phyloP scores from a whole-genome alignment of 768 basidiomycete species.

The Exsudoporus frostii region DNA sequence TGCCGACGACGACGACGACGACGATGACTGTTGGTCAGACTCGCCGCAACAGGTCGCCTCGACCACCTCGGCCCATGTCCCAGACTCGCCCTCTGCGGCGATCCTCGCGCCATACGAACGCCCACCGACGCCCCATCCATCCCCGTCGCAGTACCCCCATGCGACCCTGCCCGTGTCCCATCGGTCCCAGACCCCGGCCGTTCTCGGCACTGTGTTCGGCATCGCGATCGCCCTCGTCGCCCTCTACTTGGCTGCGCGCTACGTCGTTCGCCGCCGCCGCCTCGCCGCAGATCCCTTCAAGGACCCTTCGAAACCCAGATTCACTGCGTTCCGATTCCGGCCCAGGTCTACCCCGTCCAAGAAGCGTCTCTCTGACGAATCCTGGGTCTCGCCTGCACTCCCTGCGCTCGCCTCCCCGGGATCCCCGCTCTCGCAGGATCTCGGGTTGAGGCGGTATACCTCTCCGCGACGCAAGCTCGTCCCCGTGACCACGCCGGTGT shows the following conservation, averaged over 20 bases:
- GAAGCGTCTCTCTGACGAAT: constrained; percentile 27
- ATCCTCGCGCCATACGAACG: constrained; percentile 15
- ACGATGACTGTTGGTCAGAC: not conserved
- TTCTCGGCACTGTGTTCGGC: constrained; percentile 18
- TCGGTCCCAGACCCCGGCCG: constrained; percentile 5
- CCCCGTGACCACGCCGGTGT: constrained; percentile 15
- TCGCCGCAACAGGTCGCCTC: not conserved
- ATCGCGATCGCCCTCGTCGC: constrained; percentile 12
- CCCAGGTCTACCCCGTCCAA: not conserved
- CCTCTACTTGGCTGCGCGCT: constrained; percentile 1
- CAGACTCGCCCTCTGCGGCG: not conserved
- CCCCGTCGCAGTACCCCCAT: constrained; percentile 7
- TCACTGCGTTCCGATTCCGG: constrained; percentile 1
- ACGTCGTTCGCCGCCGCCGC: constrained; percentile 14
- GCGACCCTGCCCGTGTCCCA: constrained; percentile 7
- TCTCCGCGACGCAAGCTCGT: constrained; percentile 14
- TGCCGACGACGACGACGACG: constrained; percentile 9
- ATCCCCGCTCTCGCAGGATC: constrained; percentile 9
- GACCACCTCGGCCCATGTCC: not conserved
- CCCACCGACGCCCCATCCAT: constrained; percentile 8
- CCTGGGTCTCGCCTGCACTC: constrained; percentile 22
- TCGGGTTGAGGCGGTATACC: constrained; percentile 9
- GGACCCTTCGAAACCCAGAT: constrained; percentile 6
- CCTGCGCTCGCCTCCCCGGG: constrained; percentile 4
- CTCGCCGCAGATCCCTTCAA: constrained; percentile 6